phyloP scores from a whole-genome alignment of 2,329 filamentous ascomycete genomes.

The Decorospora gaudefroyi region DNA sequence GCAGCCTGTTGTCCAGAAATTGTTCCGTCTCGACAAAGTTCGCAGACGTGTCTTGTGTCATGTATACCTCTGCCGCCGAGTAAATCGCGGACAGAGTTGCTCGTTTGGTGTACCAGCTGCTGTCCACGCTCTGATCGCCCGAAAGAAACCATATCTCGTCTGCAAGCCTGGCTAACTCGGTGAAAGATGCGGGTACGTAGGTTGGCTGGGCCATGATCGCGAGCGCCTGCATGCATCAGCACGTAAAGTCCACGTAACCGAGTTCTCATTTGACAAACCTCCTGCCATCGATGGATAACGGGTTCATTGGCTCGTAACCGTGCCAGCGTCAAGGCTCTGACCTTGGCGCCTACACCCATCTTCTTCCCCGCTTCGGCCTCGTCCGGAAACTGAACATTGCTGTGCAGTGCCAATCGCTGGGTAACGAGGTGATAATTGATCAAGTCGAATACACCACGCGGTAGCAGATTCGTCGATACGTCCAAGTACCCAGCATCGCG shows the following conservation, averaged over 20 bases:
- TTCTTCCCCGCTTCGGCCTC: constrained; percentile 40
- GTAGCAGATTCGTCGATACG: constrained; percentile 81
- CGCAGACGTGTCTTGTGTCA: constrained; percentile 82
- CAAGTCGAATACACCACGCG: constrained; percentile 78
- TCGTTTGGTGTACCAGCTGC: constrained; percentile 82
- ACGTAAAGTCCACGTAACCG: not conserved
- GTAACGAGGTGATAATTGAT: constrained; percentile 76
- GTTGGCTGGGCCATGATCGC: constrained; percentile 86
- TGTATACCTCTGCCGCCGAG: constrained; percentile 79
- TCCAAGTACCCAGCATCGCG: constrained; percentile 84
- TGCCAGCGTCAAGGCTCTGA: constrained; percentile 74
- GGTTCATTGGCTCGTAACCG: constrained; percentile 74
- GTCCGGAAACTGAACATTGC: constrained; percentile 52
- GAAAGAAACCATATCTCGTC: constrained; percentile 92
- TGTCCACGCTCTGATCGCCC: constrained; percentile 79
- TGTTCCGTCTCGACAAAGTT: constrained; percentile 76
- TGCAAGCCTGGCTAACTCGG: constrained; percentile 78
- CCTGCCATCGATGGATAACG: constrained; percentile 80
- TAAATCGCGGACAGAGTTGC: constrained; percentile 68
- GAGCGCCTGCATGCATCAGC: constrained; percentile 64
- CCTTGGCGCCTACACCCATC: constrained; percentile 63
- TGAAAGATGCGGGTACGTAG: constrained; percentile 74
- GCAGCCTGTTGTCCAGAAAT: constrained; percentile 76
- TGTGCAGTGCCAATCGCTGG: constrained; percentile 64
- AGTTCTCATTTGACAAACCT: constrained; percentile 61